A percentile compares a stretch with the other conserved stretches of the same genome.
These are phyloP conservation scores for Diaporthe vexans DNA, from an alignment of 2,329 filamentous ascomycete species.

Conservation along the genomic window DNA sequence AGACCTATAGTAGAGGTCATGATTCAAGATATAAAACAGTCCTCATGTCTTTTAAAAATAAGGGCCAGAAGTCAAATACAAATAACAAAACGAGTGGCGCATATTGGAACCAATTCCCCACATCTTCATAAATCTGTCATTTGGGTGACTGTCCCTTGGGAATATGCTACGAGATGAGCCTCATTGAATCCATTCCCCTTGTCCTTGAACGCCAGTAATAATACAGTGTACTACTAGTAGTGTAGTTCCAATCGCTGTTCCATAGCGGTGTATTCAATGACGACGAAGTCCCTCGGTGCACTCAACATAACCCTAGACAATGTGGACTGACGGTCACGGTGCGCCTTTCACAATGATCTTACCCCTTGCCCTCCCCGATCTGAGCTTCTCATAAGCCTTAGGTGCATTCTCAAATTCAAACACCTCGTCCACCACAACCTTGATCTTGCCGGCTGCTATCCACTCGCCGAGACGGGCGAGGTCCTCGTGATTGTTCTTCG, in stretches of 20 bases:
- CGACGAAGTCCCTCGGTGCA: too few relatives aligned
- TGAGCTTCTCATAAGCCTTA: conserved; percentile 71
- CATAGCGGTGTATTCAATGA: background rate
- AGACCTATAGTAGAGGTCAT: too few relatives aligned
- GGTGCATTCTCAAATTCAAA: conserved; percentile 69
- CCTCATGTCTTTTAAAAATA: too few relatives aligned
- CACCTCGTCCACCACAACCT: conserved; percentile 66
- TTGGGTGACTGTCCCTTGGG: background rate
- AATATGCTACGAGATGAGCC: background rate
- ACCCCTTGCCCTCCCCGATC: conserved; percentile 66
- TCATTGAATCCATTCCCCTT: too few relatives aligned
- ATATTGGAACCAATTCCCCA: too few relatives aligned
- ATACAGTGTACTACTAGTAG: background rate
- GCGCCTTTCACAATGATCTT: conserved; percentile 64
- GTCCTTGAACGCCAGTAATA: background rate
- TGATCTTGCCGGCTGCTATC: conserved; percentile 71
- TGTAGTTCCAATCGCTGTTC: background rate
- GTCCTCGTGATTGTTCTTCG: conserved; percentile 57
- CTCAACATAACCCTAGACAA: too few relatives aligned
- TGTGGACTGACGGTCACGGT: background rate
- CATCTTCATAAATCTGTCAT: background rate
- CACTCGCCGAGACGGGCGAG: conserved; percentile 64
- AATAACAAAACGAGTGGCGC: too few relatives aligned
- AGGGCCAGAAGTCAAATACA: too few relatives aligned
- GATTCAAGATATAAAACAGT: too few relatives aligned